phyloP scores from a whole-genome alignment of 2,329 filamentous ascomycete genomes.

The Aspergillus puulaauensis region DNA sequence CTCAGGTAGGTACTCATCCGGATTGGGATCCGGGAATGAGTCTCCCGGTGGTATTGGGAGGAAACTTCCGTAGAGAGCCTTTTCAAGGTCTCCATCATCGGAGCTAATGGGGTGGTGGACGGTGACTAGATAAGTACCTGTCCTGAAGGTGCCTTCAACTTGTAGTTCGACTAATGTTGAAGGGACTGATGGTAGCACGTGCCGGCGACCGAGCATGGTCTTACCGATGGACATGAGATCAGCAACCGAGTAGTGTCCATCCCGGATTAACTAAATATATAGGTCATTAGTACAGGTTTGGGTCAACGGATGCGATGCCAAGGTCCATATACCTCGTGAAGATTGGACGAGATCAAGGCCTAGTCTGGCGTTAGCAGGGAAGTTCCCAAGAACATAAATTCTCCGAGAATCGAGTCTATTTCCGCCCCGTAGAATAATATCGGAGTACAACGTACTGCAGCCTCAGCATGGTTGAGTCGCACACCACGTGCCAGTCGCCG shows the following conservation, averaged over 20 bases:
- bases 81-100: slow-evolving; percentile 82
- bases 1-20: slow-evolving; percentile 64
- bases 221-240: slow-evolving; percentile 91
- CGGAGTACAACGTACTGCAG: slow-evolving; percentile 57
- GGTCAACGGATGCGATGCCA: not conserved
- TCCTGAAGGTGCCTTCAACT: slow-evolving; percentile 90
- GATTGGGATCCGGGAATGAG: slow-evolving; percentile 65
- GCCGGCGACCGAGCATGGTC: slow-evolving; percentile 88
- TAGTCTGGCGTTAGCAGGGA: slow-evolving; percentile 19
- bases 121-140: slow-evolving; percentile 89
- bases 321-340: slow-evolving; percentile 68
- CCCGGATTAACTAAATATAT: slow-evolving; percentile 71
- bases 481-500: slow-evolving; percentile 83
- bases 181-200: slow-evolving; percentile 81
- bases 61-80: slow-evolving; percentile 88
- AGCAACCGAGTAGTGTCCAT: slow-evolving; percentile 88
- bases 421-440: not conserved
- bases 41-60: slow-evolving; percentile 71
- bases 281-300: slow-evolving; percentile 1
- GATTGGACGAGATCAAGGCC: slow-evolving; percentile 71
- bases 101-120: slow-evolving; percentile 85
- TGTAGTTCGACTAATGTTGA: slow-evolving; percentile 79
- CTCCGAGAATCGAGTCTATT: not conserved
- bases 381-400: not conserved
- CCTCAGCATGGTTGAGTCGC: slow-evolving; percentile 86